Conservation (phyloP, 805 yeast genomes). For the Ogataea minuta region DNA sequence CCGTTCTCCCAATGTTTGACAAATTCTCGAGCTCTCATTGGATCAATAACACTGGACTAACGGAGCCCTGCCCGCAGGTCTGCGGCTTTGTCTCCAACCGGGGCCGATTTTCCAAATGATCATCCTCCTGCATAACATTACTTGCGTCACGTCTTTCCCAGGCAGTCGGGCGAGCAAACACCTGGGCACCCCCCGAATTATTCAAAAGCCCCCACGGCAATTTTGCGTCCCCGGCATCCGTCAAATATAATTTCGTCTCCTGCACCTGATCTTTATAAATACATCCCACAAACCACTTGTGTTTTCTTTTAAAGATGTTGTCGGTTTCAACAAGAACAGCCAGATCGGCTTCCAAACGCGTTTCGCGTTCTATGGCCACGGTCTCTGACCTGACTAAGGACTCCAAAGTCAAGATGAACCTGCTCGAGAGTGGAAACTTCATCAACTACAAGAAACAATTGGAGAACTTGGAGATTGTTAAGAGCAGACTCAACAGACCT, state of each 20-base stretch:
- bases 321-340: constrained; percentile 31
- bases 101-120: constrained; percentile 13
- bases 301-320: constrained; percentile 25
- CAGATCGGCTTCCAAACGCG: constrained; percentile 26
- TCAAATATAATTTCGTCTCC: constrained; percentile 7
- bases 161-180: neutral
- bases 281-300: constrained; percentile 10
- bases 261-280: constrained; percentile 11
- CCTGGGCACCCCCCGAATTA: constrained; percentile 6
- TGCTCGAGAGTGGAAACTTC: constrained; percentile 78
- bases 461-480: constrained; percentile 83
- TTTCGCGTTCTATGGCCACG: constrained; percentile 50
- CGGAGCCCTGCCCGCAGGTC: constrained; percentile 17
- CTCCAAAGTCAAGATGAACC: constrained; percentile 48
- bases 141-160: constrained; percentile 3
- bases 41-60: constrained; percentile 10
- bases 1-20: constrained; percentile 9
- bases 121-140: constrained; percentile 7
- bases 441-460: constrained; percentile 89
- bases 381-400: constrained; percentile 49
- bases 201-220: neutral
- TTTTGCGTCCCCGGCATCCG: constrained; percentile 2
- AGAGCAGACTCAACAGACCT: constrained; percentile 68
- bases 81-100: constrained; percentile 13
- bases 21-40: constrained; percentile 18